Evolutionary conservation across 139 green algal genomes (phyloP).

Genomic region (Desmodesmus armatus): DNA sequence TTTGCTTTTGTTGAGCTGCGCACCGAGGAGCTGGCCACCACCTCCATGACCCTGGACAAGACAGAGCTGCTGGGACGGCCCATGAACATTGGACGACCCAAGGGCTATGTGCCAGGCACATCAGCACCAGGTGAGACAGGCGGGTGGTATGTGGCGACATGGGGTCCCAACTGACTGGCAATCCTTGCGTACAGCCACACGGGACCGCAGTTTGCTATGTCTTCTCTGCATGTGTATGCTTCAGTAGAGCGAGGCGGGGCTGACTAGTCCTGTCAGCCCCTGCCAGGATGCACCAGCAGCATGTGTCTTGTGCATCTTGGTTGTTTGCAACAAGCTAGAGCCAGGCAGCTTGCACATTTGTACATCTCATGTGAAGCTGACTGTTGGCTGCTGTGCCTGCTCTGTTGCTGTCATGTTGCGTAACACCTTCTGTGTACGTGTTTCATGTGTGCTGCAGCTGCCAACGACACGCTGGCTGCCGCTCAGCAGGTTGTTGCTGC

Average conservation of each 20-base stretch:
- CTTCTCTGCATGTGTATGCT: too few species aligned
- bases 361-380: too few species aligned
- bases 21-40: constrained; percentile 80
- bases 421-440: neutral
- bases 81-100: constrained; percentile 92
- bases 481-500: constrained; percentile 68
- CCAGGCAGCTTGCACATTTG: too few species aligned
- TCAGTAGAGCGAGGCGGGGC: too few species aligned
- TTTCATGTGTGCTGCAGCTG: neutral
- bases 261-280: too few species aligned
- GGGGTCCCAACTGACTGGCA: too few species aligned
- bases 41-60: constrained; percentile 89
- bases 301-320: too few species aligned
- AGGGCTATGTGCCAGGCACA: constrained; percentile 80
- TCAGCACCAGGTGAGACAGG: neutral
- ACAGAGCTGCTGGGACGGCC: constrained; percentile 86
- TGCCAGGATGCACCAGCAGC: too few species aligned
- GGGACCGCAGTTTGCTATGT: too few species aligned
- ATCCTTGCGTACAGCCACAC: too few species aligned
- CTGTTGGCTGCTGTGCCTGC: neutral
- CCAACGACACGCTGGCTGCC: constrained; percentile 56
- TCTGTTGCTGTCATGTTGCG: neutral
- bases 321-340: too few species aligned
- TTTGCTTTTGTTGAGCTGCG: constrained; percentile 94
- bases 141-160: too few species aligned